These are phyloP conservation scores for Mitragyna speciosa DNA, from an alignment of 257 asterid species.

Conservation along the genomic window DNA sequence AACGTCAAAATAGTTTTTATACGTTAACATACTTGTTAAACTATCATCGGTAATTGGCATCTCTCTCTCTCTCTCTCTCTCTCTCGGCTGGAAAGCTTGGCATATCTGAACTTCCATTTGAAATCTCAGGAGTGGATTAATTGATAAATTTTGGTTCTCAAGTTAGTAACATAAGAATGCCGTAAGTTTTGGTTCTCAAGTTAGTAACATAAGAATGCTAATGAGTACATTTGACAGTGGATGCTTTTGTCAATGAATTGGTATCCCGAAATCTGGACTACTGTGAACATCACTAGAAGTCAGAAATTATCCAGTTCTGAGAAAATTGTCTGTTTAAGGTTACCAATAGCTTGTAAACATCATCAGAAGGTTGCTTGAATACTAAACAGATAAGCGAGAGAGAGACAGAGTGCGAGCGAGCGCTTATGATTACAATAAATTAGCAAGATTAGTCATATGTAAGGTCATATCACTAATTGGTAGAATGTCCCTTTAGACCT, in stretches of 20 bases:
- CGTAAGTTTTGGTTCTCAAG: neutral
- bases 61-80: too few species aligned
- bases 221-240: neutral
- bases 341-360: neutral
- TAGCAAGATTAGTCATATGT: neutral
- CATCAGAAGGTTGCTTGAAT: neutral
- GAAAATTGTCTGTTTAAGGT: neutral
- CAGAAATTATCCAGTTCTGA: neutral
- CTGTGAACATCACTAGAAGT: neutral
- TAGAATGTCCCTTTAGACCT: neutral
- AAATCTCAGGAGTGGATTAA: conserved; percentile 8
- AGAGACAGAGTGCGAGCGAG: too few species aligned
- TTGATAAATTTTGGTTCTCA: neutral
- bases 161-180: neutral
- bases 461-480: neutral
- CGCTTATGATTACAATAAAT: neutral
- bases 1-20: neutral
- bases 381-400: neutral
- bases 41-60: neutral
- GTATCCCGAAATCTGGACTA: neutral
- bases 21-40: conserved; percentile 12
- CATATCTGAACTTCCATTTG: neutral
- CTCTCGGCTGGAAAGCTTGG: neutral
- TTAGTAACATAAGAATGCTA: neutral
- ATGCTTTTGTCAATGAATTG: neutral